Conservation (phyloP, 352 stramenopile species). For the Phytophthora meadii region DNA sequence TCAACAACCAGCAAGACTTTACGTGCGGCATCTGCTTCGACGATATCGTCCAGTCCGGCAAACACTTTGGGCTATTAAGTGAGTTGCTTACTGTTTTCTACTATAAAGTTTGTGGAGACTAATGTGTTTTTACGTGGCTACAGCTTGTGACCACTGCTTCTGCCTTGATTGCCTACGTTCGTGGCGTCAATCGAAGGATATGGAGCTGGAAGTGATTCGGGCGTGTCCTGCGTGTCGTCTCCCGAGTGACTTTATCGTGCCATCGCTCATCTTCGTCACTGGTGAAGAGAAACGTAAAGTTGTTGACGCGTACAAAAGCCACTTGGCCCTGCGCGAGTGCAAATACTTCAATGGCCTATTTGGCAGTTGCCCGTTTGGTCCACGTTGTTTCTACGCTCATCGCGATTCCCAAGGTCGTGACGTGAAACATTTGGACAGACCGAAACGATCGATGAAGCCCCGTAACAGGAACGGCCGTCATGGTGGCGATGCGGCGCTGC, state of each 20-base stretch:
- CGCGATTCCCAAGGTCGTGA: slow-evolving; percentile 61
- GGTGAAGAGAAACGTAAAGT: slow-evolving; percentile 62
- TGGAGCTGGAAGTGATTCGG: slow-evolving; percentile 74
- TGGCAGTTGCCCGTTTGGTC: slow-evolving; percentile 76
- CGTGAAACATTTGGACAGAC: slow-evolving; percentile 72
- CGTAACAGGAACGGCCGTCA: slow-evolving; percentile 20
- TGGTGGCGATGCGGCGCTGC: slow-evolving; percentile 39
- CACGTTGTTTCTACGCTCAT: slow-evolving; percentile 82
- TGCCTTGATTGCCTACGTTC: slow-evolving; percentile 75
- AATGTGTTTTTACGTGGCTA: slow-evolving; percentile 1
- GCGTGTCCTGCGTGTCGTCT: slow-evolving; percentile 70
- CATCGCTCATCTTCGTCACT: slow-evolving; percentile 77
- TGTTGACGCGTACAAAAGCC: slow-evolving; percentile 77
- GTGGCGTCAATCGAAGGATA: slow-evolving; percentile 79
- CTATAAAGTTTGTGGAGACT: background rate
- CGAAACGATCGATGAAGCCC: slow-evolving; percentile 44
- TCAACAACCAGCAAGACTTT: slow-evolving; percentile 51
- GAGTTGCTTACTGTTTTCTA: slow-evolving; percentile 18
- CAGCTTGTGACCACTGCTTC: slow-evolving; percentile 78
- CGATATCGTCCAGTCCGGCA: slow-evolving; percentile 77
- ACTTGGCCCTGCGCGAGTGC: slow-evolving; percentile 78
- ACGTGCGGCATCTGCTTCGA: slow-evolving; percentile 88
- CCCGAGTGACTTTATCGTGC: slow-evolving; percentile 82
- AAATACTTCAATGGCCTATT: slow-evolving; percentile 81
- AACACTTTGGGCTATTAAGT: slow-evolving; percentile 84